Base-by-base conservation (phyloP, 2,329 filamentous ascomycete species). In the Coccinonectria pachysandricola region DNA sequence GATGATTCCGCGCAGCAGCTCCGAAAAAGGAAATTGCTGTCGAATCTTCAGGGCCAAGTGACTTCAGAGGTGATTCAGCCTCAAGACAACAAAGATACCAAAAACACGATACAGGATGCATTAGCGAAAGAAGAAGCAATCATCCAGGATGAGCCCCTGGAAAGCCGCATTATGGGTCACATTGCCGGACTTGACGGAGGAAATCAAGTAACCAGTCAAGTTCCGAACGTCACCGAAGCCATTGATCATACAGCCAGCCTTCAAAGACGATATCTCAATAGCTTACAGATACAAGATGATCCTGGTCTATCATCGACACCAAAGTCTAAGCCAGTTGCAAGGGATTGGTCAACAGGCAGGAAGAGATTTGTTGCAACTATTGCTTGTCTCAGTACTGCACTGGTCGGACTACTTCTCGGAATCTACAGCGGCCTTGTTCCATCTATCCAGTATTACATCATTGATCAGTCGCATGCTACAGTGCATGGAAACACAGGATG, bases 391-490 rank as follows among this genome's bases (percentile, higher is more conserved):
- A 84, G 80, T 40, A 84, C 80, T 5, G 73, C 76, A 9, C 59
- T 84, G 28, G 63, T 86, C 23, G 81, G 81, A 0, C 57, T 81
- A 14, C 60, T 85, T 12, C 59, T 83, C 31, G 81, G 82, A 1
- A 79, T 86, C 12, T 88, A 86, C 48, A 76, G 79, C 28, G 82
- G 81, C 3, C 68, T 85, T 39, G 79, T 85, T 1, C 79, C 81
- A n/a, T 71, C 75, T 4, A 82, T 87, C 14, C 80, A 86, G 46
- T 85, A 85, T 49, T 76, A 75, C 42, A 71, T 87, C 36, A 74
- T 73, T 13, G 79, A 86, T 41, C 64, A 75, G 34, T 56, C 71
- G 22, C 79, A 84, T 42, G 64, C 71, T 32, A 66, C 74, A 2
- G 74, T 85, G 15, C 61, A 83, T 18, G 82, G 82, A 4, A 87